phyloP scores from a whole-genome alignment of 768 basidiomycete genomes.

The Trichaptum fuscoviolaceum region DNA sequence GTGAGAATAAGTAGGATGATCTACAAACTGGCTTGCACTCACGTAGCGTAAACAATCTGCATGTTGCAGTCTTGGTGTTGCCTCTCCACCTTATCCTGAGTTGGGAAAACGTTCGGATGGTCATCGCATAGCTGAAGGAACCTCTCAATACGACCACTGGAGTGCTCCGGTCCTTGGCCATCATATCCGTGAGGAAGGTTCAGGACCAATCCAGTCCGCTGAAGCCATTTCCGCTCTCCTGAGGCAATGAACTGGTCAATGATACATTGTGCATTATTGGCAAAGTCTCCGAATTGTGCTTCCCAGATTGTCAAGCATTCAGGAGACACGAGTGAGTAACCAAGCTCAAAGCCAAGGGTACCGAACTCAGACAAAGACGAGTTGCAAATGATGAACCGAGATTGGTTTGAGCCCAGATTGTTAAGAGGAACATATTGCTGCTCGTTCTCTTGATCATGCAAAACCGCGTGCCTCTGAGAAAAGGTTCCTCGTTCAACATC shows the following conservation, averaged over 20 bases:
- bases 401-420: conserved; percentile 82
- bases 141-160: conserved; percentile 89
- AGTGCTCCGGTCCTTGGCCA: conserved; percentile 98
- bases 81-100: conserved; percentile 81
- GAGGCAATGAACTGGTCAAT: conserved; percentile 99
- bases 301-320: conserved; percentile 95
- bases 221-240: conserved; percentile 96
- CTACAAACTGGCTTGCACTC: conserved; percentile 26
- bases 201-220: conserved; percentile 87
- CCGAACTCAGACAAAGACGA: conserved; percentile 96
- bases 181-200: conserved; percentile 94
- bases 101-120: conserved; percentile 88
- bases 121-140: conserved; percentile 99
- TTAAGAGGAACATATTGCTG: conserved; percentile 86
- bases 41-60: conserved; percentile 98
- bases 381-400: conserved; percentile 93
- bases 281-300: conserved; percentile 98
- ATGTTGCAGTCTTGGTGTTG: conserved; percentile 99
- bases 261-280: conserved; percentile 95
- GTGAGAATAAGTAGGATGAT: background rate
- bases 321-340: conserved; percentile 96
- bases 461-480: conserved; percentile 95
- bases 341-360: conserved; percentile 93
- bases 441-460: conserved; percentile 94
- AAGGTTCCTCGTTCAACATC: conserved; percentile 99